Percentiles rank a stretch among this genome's conserved stretches.
These are phyloP conservation scores for Biscogniauxia marginata DNA, from an alignment of 2,329 filamentous ascomycete species.

Conservation along the genomic window DNA sequence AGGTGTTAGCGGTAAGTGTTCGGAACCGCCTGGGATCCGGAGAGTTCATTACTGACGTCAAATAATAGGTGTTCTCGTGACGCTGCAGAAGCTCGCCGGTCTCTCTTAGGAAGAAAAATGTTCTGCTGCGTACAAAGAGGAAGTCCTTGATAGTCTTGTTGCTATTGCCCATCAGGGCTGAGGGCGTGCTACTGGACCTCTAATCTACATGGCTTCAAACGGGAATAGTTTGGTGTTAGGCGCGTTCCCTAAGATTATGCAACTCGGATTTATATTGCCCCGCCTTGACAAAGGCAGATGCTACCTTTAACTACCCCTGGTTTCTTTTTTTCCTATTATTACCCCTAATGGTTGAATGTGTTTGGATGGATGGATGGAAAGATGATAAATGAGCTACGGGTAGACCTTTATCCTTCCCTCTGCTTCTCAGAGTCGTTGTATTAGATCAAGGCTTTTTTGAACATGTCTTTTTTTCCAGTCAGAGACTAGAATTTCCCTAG, in stretches of 20 bases:
- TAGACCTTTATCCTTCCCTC: neutral
- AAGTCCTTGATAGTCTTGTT: conserved; percentile 15
- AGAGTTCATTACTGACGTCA: neutral
- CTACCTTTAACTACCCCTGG: neutral
- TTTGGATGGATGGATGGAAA: neutral
- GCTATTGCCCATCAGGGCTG: conserved; percentile 6
- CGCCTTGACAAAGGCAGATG: neutral
- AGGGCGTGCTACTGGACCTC: neutral
- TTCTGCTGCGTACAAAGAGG: conserved; percentile 7
- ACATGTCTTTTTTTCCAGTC: neutral
- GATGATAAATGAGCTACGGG: neutral
- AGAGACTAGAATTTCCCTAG: neutral
- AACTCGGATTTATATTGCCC: neutral
- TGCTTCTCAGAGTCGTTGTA: neutral
- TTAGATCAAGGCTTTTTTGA: neutral
- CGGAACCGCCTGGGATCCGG: neutral
- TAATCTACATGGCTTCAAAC: neutral
- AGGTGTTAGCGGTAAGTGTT: conserved; percentile 84
- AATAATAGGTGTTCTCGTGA: conserved; percentile 47
- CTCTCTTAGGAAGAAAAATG: conserved; percentile 32
- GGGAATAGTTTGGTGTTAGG: neutral
- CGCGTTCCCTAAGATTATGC: neutral
- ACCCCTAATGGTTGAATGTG: neutral
- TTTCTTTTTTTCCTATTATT: neutral
- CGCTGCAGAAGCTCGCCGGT: conserved; percentile 49